Conservation (phyloP, 2,329 filamentous ascomycete species). For the Dothidotthia symphoricarpi region DNA sequence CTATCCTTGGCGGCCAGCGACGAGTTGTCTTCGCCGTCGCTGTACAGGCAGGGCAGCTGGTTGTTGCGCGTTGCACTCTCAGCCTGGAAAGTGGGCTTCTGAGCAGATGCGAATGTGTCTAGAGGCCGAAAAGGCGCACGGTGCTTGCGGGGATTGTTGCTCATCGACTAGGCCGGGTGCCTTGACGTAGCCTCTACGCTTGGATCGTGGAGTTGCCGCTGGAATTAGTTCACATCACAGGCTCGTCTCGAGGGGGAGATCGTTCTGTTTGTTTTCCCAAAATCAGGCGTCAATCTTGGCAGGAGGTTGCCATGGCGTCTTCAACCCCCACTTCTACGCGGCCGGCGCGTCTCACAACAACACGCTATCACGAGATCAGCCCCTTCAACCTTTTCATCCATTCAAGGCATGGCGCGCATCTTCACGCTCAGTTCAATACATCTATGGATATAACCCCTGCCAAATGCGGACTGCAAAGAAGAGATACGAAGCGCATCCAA, state of each 20-base stretch:
- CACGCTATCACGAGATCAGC: conserved; percentile 13
- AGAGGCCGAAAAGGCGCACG: conserved; percentile 35
- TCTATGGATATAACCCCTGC: no score
- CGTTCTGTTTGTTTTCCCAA: conserved; percentile 13
- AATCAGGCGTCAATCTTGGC: conserved; percentile 5
- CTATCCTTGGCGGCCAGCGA: neutral
- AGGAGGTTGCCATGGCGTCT: conserved; percentile 9
- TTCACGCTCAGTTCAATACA: no score
- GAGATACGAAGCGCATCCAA: no score
- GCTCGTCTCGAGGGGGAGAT: conserved; percentile 1
- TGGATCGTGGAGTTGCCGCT: no score
- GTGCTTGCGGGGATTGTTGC: conserved; percentile 27
- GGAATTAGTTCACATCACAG: neutral
- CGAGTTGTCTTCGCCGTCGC: neutral
- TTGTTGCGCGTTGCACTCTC: conserved; percentile 2
- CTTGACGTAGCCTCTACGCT: no score
- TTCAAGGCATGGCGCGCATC: no score
- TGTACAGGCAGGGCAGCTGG: neutral
- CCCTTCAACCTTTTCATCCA: neutral
- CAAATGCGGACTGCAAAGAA: no score
- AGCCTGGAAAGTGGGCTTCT: conserved; percentile 30
- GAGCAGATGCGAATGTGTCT: conserved; percentile 34
- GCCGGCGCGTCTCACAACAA: conserved; percentile 2
- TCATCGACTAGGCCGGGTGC: conserved; percentile 16
- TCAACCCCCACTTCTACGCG: conserved; percentile 7